Evolutionary conservation across 768 basidiomycete species (phyloP).

Genomic region (Leccinum truebloodii): DNA sequence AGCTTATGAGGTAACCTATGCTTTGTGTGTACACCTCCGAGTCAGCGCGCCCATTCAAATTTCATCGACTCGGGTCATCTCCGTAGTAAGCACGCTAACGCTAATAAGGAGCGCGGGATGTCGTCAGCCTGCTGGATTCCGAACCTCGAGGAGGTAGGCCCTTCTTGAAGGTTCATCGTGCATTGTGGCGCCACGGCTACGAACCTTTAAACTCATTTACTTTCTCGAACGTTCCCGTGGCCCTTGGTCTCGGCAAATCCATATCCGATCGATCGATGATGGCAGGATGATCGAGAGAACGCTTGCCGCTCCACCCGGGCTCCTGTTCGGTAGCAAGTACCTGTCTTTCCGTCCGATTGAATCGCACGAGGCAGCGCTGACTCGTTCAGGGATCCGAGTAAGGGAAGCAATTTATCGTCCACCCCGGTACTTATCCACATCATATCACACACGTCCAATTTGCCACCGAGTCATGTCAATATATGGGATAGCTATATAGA

Average conservation of each 20-base stretch:
- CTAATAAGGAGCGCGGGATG: not conserved
- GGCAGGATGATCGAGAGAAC: not conserved
- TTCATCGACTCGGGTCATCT: constrained; percentile 1
- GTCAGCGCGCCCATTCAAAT: not conserved
- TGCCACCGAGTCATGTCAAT: not conserved
- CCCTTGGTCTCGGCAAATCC: not conserved
- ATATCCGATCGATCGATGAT: not conserved
- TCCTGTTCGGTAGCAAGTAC: not conserved
- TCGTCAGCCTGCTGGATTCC: not conserved
- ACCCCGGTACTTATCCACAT: not conserved
- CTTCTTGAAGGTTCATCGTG: not conserved
- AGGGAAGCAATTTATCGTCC: not conserved
- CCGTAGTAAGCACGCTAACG: not conserved
- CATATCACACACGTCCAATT: not conserved
- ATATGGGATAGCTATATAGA: not conserved
- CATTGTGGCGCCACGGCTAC: not conserved
- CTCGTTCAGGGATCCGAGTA: not conserved
- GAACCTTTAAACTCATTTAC: not conserved
- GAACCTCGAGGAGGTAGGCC: not conserved
- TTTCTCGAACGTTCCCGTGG: not conserved
- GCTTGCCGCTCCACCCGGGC: not conserved
- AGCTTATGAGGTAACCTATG: not conserved
- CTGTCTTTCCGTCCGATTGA: not conserved
- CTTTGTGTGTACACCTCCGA: not conserved
- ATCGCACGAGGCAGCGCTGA: not conserved